Conservation (phyloP, 345 rosid genomes). For the Syzygium aromaticum region DNA sequence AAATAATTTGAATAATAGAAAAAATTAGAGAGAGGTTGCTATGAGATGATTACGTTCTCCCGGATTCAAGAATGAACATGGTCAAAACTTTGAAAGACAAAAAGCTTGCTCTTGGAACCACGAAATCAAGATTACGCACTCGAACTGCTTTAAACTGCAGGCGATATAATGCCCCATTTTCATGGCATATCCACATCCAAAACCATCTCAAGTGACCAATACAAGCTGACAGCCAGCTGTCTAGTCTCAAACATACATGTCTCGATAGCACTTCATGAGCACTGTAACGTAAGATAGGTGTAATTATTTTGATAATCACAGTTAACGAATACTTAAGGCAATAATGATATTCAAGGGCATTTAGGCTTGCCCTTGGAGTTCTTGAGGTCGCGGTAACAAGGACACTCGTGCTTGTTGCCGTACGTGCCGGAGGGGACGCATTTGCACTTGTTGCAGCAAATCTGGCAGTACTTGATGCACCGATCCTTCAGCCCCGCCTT, state of each 20-base stretch:
- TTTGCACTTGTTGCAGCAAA: slow-evolving; percentile 68
- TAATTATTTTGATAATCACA: not conserved
- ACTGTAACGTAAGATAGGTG: not conserved
- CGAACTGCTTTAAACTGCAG: not conserved
- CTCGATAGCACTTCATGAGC: not conserved
- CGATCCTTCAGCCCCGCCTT: slow-evolving; percentile 52
- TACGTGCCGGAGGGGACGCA: slow-evolving; percentile 93
- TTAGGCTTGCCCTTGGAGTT: slow-evolving; percentile 63
- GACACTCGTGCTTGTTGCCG: slow-evolving; percentile 71
- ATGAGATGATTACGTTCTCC: not conserved
- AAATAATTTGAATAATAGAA: not conserved
- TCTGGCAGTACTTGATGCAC: slow-evolving; percentile 76
- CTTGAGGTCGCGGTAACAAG: slow-evolving; percentile 66
- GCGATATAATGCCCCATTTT: not conserved
- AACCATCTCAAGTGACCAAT: not conserved
- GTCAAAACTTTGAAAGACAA: too few relatives aligned
- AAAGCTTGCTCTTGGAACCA: not conserved
- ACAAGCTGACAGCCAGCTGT: not conserved
- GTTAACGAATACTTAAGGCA: not conserved
- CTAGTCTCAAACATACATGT: not conserved
- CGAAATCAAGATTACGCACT: not conserved
- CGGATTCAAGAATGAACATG: not conserved
- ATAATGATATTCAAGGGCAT: slow-evolving; percentile 43
- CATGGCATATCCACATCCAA: not conserved
- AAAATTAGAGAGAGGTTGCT: not conserved